Conservation (phyloP, 1,284 basidiomycete species). For the Tilletia indica region DNA sequence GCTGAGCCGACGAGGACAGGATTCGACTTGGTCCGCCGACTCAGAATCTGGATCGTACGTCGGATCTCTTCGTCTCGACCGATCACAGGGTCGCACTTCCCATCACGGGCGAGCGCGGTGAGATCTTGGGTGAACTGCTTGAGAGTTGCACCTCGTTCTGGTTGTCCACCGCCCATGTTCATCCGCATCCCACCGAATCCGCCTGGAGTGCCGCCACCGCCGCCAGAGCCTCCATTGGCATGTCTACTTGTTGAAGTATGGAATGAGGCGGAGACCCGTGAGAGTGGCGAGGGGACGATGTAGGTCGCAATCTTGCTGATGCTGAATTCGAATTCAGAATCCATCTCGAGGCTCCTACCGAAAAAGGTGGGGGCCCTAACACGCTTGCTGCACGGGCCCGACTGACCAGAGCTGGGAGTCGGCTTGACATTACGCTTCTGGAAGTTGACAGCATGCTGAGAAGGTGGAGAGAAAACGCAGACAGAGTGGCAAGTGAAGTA, state of each 20-base stretch:
- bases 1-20: constrained; percentile 66
- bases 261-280: not conserved
- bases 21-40: constrained; percentile 63
- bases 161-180: constrained; percentile 26
- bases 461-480: too few species aligned
- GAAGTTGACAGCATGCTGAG: too few species aligned
- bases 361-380: too few species aligned
- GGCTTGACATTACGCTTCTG: too few species aligned
- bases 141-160: constrained; percentile 32
- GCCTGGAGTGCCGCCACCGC: constrained; percentile 24
- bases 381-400: too few species aligned
- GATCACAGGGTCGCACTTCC: constrained; percentile 59
- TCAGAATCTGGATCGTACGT: constrained; percentile 73
- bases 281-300: not conserved
- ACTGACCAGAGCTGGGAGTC: too few species aligned
- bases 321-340: too few species aligned
- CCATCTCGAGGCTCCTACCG: too few species aligned
- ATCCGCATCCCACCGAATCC: constrained; percentile 30
- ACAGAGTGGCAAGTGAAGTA: too few species aligned
- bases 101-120: constrained; percentile 36
- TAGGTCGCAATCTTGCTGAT: too few species aligned
- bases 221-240: not conserved
- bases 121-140: constrained; percentile 35
- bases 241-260: constrained; percentile 20
- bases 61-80: constrained; percentile 70